A percentile compares a stretch with the other conserved stretches of the same genome.
Conservation (phyloP, 495 filamentous ascomycete species). For the Penicillium parvum region DNA sequence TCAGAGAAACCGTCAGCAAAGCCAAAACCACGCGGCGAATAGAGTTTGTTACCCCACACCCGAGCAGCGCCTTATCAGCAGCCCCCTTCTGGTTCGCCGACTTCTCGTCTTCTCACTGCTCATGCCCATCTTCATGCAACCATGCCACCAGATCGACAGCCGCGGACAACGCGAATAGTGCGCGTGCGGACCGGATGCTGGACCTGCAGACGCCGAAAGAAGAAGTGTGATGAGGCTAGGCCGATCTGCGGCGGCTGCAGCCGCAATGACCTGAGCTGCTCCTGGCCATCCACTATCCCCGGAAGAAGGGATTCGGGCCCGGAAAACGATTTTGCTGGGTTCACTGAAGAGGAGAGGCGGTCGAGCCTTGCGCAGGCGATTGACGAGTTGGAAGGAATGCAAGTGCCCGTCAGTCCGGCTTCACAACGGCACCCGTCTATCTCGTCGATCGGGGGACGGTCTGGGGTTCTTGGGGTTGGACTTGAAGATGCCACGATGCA, state of each 20-base stretch:
- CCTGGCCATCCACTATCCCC: constrained; percentile 27
- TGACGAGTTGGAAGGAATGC: constrained; percentile 11
- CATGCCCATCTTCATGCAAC: constrained; percentile 1
- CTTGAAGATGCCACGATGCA: not conserved
- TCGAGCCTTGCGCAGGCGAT: constrained; percentile 4
- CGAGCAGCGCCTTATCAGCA: constrained; percentile 1
- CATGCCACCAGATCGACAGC: constrained; percentile 32
- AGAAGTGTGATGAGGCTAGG: constrained; percentile 86
- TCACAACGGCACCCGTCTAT: constrained; percentile 16
- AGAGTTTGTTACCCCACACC: not conserved
- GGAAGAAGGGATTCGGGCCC: constrained; percentile 13
- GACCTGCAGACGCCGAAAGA: constrained; percentile 83
- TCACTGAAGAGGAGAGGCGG: not conserved
- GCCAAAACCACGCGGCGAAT: too few species aligned
- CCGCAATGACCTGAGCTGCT: constrained; percentile 28
- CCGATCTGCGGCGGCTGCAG: constrained; percentile 62
- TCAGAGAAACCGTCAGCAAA: too few species aligned
- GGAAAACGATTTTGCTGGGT: not conserved
- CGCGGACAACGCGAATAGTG: constrained; percentile 28
- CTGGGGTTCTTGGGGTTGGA: constrained; percentile 1
- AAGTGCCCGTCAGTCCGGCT: constrained; percentile 5
- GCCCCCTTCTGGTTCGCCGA: not conserved
- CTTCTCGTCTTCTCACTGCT: not conserved
- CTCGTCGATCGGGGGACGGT: constrained; percentile 13
- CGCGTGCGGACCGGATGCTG: constrained; percentile 66